Evolutionary conservation across 441 rosid genomes (phyloP).

Genomic region (Euphorbia celastroides): DNA sequence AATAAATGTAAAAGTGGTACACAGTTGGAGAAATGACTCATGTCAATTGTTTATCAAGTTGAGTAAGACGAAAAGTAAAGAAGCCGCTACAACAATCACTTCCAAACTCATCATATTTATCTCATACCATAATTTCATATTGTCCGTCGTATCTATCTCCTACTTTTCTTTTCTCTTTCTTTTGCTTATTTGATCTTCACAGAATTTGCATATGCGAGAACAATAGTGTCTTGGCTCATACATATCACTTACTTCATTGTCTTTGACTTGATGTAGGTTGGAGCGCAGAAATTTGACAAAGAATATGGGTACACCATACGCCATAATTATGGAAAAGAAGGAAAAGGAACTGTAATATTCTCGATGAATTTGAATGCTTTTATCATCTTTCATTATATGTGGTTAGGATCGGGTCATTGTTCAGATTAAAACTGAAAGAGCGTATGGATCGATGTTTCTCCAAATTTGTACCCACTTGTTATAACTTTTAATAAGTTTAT

Average conservation of each 20-base stretch:
- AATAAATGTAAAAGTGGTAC: too few species aligned
- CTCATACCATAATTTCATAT: too few species aligned
- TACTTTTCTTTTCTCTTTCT: too few species aligned
- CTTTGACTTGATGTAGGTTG: constrained; percentile 45
- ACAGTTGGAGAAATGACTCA: too few species aligned
- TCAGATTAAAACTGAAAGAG: background rate
- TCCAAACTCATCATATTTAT: too few species aligned
- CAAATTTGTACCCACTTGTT: constrained; percentile 35
- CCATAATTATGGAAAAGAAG: constrained; percentile 91
- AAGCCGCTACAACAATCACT: too few species aligned
- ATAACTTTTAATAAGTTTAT: constrained; percentile 45
- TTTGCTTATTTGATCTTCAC: background rate
- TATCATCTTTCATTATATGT: constrained; percentile 4
- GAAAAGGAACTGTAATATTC: constrained; percentile 80
- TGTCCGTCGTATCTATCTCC: too few species aligned
- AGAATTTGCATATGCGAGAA: background rate
- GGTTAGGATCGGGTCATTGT: background rate
- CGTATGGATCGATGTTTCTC: constrained; percentile 25
- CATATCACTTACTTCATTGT: background rate
- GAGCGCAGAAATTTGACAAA: constrained; percentile 88
- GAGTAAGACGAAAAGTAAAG: too few species aligned
- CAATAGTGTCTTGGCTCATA: background rate
- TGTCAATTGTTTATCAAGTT: too few species aligned
- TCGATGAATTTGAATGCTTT: constrained; percentile 10
- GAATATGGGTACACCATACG: constrained; percentile 87